Percentiles rank a stretch among this genome's conserved stretches.
phyloP scores from a whole-genome alignment of 2,329 filamentous ascomycete genomes.

The Claviceps sp. region DNA sequence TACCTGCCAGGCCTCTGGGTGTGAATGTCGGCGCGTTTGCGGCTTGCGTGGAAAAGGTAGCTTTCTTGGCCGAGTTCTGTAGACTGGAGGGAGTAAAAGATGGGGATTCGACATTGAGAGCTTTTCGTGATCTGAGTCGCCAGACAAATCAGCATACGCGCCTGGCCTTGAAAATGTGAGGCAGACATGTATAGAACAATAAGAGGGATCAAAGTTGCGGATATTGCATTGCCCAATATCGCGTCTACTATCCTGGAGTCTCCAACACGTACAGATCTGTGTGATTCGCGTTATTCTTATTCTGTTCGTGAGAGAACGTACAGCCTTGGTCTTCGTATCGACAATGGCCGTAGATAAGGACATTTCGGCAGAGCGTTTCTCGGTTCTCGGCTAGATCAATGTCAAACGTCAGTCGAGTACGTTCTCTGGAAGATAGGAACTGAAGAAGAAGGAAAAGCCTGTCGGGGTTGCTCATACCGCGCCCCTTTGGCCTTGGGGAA shows the following conservation, averaged over 20 bases:
- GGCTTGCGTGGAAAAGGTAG: slow-evolving; percentile 75
- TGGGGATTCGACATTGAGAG: slow-evolving; percentile 89
- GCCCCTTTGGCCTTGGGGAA: slow-evolving; percentile 40
- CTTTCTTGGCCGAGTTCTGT: slow-evolving; percentile 43
- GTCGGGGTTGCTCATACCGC: slow-evolving; percentile 30
- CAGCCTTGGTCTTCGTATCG: slow-evolving; percentile 86
- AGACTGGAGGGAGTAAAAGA: slow-evolving; percentile 67
- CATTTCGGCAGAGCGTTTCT: slow-evolving; percentile 83
- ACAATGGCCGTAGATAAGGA: slow-evolving; percentile 86
- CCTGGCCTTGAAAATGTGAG: neutral
- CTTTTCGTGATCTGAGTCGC: slow-evolving; percentile 47
- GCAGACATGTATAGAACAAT: neutral
- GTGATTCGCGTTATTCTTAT: slow-evolving; percentile 36
- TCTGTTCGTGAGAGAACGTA: slow-evolving; percentile 75
- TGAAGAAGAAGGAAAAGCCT: neutral
- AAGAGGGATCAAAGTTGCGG: neutral
- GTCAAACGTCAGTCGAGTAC: slow-evolving; percentile 4
- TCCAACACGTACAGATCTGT: slow-evolving; percentile 33
- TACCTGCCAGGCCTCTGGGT: slow-evolving; percentile 45
- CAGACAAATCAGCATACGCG: slow-evolving; percentile 1
- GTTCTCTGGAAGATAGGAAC: no score
- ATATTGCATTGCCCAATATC: no score
- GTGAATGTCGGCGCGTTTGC: slow-evolving; percentile 83
- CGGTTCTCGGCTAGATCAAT: slow-evolving; percentile 49
- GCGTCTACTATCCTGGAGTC: no score